These are phyloP conservation scores for Harringtonia aguacate DNA, from an alignment of 2,329 filamentous ascomycete species.

Conservation along the genomic window DNA sequence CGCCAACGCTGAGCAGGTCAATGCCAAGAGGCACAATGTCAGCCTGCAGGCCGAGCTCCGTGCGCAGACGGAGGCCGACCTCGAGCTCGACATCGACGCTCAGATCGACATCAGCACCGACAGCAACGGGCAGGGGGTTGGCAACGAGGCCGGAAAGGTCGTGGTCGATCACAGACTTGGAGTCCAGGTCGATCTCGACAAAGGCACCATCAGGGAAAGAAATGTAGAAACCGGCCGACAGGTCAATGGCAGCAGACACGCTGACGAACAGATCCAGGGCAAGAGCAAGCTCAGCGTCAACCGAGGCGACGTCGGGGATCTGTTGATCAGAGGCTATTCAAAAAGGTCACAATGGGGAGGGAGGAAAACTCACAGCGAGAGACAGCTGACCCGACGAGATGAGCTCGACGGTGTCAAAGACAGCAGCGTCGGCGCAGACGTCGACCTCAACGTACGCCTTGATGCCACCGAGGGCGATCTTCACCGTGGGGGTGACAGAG, in stretches of 20 bases:
- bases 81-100: conserved; percentile 14
- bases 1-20: conserved; percentile 14
- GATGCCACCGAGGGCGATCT: conserved; percentile 16
- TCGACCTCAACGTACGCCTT: conserved; percentile 17
- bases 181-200: conserved; percentile 17
- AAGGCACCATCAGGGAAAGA: conserved; percentile 16
- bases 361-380: neutral
- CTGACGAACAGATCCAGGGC: conserved; percentile 18
- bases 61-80: conserved; percentile 18
- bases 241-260: conserved; percentile 15
- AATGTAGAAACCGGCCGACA: conserved; percentile 17
- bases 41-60: conserved; percentile 15
- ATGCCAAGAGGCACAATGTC: conserved; percentile 15
- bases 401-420: conserved; percentile 15
- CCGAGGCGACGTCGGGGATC: conserved; percentile 15
- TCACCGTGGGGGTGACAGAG: conserved; percentile 10
- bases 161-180: conserved; percentile 14
- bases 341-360: neutral
- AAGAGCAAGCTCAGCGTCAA: conserved; percentile 15
- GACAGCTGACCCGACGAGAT: conserved; percentile 10
- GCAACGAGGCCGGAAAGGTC: conserved; percentile 13
- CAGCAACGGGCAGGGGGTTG: conserved; percentile 13
- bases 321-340: conserved; percentile 3
- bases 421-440: conserved; percentile 14
- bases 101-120: conserved; percentile 15